Conservation (phyloP, 768 basidiomycete species). For the Sarcomyxa edulis region DNA sequence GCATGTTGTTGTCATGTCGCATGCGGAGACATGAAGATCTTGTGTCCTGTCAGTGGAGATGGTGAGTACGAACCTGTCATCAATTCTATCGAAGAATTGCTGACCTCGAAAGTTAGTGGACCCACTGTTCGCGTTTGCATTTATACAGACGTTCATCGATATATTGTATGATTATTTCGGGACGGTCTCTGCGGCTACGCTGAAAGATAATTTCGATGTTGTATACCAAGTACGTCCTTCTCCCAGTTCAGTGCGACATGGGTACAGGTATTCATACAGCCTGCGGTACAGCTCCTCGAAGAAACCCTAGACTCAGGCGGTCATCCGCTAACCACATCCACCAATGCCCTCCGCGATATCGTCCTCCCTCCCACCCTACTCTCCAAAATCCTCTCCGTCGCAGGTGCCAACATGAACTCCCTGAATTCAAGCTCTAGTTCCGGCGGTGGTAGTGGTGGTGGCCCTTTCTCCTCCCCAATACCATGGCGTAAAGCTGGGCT, state of each 20-base stretch:
- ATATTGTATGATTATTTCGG: constrained; percentile 87
- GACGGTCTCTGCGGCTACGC: constrained; percentile 66
- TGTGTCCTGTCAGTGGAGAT: constrained; percentile 82
- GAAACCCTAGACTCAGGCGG: constrained; percentile 94
- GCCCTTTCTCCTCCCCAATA: constrained; percentile 82
- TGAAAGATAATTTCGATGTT: constrained; percentile 92
- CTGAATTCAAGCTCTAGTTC: constrained; percentile 40
- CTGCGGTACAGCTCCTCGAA: constrained; percentile 73
- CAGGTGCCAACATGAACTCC: constrained; percentile 45
- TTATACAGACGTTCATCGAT: constrained; percentile 79
- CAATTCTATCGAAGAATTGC: constrained; percentile 4
- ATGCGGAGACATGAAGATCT: constrained; percentile 67
- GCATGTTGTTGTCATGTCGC: constrained; percentile 86
- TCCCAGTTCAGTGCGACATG: too few relatives aligned
- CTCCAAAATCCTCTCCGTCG: constrained; percentile 57
- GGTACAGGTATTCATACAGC: too few relatives aligned
- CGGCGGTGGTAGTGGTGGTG: constrained; percentile 29
- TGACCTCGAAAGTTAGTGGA: constrained; percentile 52
- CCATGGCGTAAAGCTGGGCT: constrained; percentile 89
- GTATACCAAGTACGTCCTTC: constrained; percentile 74
- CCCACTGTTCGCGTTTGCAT: constrained; percentile 85
- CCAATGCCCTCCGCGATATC: constrained; percentile 88
- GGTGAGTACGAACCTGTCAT: constrained; percentile 46
- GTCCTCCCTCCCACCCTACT: constrained; percentile 88
- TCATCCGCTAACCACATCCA: constrained; percentile 86